Conservation (phyloP, 2,329 filamentous ascomycete species). For the Trichoderma pleuroti region DNA sequence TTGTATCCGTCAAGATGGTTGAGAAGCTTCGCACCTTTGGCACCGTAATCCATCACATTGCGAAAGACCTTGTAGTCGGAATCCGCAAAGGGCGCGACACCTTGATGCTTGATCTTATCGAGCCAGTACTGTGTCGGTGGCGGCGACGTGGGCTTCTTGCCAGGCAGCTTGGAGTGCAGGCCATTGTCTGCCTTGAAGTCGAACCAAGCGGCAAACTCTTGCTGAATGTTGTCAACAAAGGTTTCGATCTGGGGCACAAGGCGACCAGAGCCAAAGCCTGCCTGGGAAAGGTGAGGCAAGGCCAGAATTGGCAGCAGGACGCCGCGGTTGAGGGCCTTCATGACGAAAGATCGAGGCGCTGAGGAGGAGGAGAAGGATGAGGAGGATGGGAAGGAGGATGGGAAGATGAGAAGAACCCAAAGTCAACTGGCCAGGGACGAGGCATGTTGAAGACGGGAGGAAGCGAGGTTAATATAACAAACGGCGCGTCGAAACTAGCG, state of each 20-base stretch:
- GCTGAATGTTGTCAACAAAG: background rate
- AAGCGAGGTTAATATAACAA: background rate
- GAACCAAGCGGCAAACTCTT: background rate
- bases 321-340: background rate
- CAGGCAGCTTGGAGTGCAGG: background rate
- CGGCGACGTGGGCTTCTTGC: background rate
- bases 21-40: background rate
- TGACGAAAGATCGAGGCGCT: background rate
- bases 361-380: background rate
- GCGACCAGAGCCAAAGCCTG: background rate
- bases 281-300: background rate
- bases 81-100: background rate
- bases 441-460: background rate
- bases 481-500: background rate
- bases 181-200: background rate
- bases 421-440: background rate
- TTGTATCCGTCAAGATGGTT: background rate
- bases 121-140: background rate
- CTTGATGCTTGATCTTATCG: background rate
- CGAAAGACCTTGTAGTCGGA: constrained; percentile 28
- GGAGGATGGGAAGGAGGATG: background rate
- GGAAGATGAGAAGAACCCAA: background rate
- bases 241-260: background rate
- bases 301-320: background rate
- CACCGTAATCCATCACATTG: constrained; percentile 19